phyloP scores from a whole-genome alignment of 163 green algal genomes.

The Scenedesmus sp. region DNA sequence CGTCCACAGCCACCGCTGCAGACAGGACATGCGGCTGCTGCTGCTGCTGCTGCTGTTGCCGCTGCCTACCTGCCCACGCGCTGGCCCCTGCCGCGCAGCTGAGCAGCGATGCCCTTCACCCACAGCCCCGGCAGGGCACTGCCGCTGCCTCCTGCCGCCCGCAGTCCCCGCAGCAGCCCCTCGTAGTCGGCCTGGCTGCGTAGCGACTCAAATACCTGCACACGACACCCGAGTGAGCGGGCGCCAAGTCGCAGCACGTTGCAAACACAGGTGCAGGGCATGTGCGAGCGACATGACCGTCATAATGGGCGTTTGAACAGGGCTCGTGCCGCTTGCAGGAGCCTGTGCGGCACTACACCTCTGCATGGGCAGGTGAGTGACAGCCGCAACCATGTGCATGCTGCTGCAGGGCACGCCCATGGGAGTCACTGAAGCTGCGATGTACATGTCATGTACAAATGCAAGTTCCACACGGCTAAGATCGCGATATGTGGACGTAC shows the following conservation, averaged over 20 bases:
- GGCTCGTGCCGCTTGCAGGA: too few species aligned
- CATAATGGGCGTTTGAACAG: too few species aligned
- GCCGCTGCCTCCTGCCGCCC: constrained; percentile 2
- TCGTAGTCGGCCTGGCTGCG: constrained; percentile 48
- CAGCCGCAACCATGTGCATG: too few species aligned
- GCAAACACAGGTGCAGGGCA: not conserved
- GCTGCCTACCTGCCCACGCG: constrained; percentile 1
- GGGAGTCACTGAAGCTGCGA: too few species aligned
- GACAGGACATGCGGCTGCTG: not conserved
- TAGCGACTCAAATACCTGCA: constrained; percentile 50
- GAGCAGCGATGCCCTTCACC: constrained; percentile 38
- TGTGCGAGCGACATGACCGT: too few species aligned
- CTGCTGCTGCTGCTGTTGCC: not conserved
- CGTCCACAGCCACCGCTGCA: not conserved
- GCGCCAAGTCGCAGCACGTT: not conserved
- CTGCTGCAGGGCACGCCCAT: too few species aligned
- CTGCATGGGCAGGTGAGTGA: too few species aligned
- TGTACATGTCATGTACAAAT: too few species aligned
- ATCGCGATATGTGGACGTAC: too few species aligned
- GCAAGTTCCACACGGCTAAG: too few species aligned
- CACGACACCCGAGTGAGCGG: too few species aligned
- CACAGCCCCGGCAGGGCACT: constrained; percentile 26
- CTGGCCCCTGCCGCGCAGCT: not conserved
- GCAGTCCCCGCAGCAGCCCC: constrained; percentile 29
- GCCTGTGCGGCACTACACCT: too few species aligned